Evolutionary conservation across 345 rosid species (phyloP).

Genomic region (Euphorbia tirucalli): DNA sequence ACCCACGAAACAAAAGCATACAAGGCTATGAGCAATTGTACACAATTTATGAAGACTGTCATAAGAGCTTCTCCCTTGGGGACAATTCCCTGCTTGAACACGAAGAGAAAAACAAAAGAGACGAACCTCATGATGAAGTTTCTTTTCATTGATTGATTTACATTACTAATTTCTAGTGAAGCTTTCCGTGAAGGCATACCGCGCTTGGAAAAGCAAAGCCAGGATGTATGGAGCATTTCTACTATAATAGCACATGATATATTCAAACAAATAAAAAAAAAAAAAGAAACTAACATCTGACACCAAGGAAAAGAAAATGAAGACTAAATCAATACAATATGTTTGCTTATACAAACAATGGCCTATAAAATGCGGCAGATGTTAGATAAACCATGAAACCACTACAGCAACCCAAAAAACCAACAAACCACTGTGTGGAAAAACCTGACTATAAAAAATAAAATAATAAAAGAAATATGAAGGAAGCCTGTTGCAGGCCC

Average conservation of each 20-base stretch:
- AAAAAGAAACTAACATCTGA: background rate
- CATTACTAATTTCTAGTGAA: too few species aligned
- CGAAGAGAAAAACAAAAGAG: background rate
- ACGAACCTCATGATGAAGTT: background rate
- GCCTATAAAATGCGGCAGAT: conserved; percentile 35
- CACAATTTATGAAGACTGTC: background rate
- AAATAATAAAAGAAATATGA: conserved; percentile 10
- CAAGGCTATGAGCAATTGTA: background rate
- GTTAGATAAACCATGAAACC: conserved; percentile 18
- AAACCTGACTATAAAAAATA: conserved; percentile 12
- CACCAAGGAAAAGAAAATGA: background rate
- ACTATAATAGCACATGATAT: background rate
- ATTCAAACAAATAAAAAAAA: background rate
- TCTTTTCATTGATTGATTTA: background rate
- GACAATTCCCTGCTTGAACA: background rate
- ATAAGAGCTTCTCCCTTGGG: background rate
- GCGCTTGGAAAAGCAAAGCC: too few species aligned
- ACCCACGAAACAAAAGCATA: background rate
- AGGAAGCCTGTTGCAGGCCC: conserved; percentile 25
- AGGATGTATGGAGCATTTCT: too few species aligned
- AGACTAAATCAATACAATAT: conserved; percentile 16
- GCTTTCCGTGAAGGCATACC: too few species aligned
- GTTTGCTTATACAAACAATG: conserved; percentile 23
- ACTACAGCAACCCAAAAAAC: conserved; percentile 20
- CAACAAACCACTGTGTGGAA: conserved; percentile 11